Base-by-base conservation (phyloP, 495 filamentous ascomycete genomes). In the Cercophora samala region DNA sequence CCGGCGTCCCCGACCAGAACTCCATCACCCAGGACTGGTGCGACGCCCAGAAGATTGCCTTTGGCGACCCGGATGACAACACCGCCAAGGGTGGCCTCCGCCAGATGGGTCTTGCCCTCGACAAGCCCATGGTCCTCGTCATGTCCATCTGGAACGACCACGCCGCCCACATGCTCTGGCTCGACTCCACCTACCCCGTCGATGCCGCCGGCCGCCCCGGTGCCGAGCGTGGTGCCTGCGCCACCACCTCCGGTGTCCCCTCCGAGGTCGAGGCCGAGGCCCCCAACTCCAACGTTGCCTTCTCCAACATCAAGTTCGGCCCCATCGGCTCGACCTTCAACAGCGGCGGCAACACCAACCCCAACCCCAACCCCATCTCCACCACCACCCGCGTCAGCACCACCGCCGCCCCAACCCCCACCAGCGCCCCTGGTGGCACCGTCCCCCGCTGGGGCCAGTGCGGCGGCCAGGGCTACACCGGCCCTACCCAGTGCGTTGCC, bases 81-180 rank as follows among this genome's bases (percentile, higher is more conserved):
- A 73, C 72, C 29, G 62, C 74, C 65, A 84, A 87, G 71, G 90
- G 90, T 55, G 90, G 89, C 32, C 73, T 90, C 62, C 66, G 68
- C 17, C 75, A 78, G 59, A 88, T 92, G 82, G 81, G 87, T 63
- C 71, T 78, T 25, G 87, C 81, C 22, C 73, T 91, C 26, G 76
- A 72, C 18, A 56, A 80, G 23, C 86, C 84, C 66, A 89, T 91
- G 88, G 90, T 91, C 60, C 84, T 93, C n/a, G 89, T 90, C 75
- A 84, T 93, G 85, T 88, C 85, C 71, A 74, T 93, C 74, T 93
- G 90, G 90, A 89, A 91, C 74, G 90, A 93, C 80, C 86, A 93
- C 79, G 78, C 83, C 74, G 79, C 83, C 78, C 85, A 91, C 81
- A 94, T 93, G 91, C 84, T 90, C 70, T 94, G 91, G 91, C 87